phyloP scores from a whole-genome alignment of 73 alveolate species.

The Breviolum minutum region DNA sequence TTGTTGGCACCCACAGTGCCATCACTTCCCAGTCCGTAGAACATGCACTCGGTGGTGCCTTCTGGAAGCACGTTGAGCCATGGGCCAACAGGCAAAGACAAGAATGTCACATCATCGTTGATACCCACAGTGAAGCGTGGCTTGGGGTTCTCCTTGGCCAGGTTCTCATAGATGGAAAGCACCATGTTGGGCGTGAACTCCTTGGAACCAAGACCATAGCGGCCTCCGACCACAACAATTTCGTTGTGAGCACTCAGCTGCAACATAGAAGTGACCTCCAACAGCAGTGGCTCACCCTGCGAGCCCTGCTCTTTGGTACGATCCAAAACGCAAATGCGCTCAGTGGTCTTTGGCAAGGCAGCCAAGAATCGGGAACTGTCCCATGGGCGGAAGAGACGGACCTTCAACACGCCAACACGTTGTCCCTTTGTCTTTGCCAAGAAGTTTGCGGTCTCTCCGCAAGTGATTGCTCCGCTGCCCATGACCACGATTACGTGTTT shows the following conservation, averaged over 20 bases:
- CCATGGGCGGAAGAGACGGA: constrained; percentile 95
- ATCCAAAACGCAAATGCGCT: constrained; percentile 89
- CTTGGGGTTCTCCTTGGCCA: constrained; percentile 75
- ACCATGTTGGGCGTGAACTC: constrained; percentile 89
- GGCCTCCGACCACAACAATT: constrained; percentile 47
- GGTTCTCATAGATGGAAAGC: constrained; percentile 39
- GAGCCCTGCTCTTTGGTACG: constrained; percentile 94
- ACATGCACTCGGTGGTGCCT: constrained; percentile 84
- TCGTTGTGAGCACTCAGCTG: not conserved
- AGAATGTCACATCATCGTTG: constrained; percentile 77
- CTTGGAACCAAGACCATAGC: constrained; percentile 90
- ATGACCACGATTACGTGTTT: constrained; percentile 55
- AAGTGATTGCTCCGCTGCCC: constrained; percentile 88
- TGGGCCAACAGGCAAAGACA: constrained; percentile 73
- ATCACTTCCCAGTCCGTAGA: constrained; percentile 91
- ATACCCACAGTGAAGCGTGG: constrained; percentile 95
- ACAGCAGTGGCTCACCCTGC: constrained; percentile 67
- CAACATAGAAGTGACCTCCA: constrained; percentile 13
- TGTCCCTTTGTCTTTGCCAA: constrained; percentile 38
- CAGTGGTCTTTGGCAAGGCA: constrained; percentile 64
- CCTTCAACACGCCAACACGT: constrained; percentile 68
- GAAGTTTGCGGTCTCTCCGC: constrained; percentile 59
- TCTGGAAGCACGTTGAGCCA: constrained; percentile 86
- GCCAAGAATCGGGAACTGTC: constrained; percentile 43
- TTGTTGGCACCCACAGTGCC: constrained; percentile 95